Conservation (phyloP, 2,329 filamentous ascomycete species). For the Penicillium sp. region DNA sequence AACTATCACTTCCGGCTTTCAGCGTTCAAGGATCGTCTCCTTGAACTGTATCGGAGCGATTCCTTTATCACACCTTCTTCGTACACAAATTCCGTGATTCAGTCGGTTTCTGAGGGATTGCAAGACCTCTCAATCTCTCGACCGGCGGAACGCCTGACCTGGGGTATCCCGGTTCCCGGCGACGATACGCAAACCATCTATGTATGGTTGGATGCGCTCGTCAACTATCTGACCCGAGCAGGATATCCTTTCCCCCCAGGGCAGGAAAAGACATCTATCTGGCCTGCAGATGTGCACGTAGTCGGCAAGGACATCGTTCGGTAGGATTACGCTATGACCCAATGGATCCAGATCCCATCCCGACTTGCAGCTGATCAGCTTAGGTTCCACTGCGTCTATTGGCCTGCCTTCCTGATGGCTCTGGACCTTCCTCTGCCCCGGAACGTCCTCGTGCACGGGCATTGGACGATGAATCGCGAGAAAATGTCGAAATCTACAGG, state of each 20-base stretch:
- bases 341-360: background rate
- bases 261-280: constrained; percentile 66
- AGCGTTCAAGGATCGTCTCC: constrained; percentile 74
- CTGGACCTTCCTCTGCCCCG: constrained; percentile 77
- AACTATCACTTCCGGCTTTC: constrained; percentile 97
- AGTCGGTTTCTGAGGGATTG: constrained; percentile 76
- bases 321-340: constrained; percentile 30
- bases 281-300: constrained; percentile 91
- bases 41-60: constrained; percentile 77
- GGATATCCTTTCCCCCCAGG: constrained; percentile 78
- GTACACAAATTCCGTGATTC: constrained; percentile 77
- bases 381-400: constrained; percentile 93
- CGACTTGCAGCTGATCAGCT: constrained; percentile 21
- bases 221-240: constrained; percentile 89
- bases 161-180: constrained; percentile 87
- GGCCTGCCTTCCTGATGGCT: constrained; percentile 94
- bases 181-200: constrained; percentile 91
- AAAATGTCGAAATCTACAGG: constrained; percentile 98
- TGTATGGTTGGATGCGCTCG: constrained; percentile 94
- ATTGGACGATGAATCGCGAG: constrained; percentile 88
- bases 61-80: constrained; percentile 73
- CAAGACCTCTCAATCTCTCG: constrained; percentile 89
- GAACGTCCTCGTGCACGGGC: constrained; percentile 83
- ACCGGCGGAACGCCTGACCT: constrained; percentile 74
- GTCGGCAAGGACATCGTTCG: constrained; percentile 96